phyloP scores from a whole-genome alignment of 306 rosid genomes.

The Alnus rubra region DNA sequence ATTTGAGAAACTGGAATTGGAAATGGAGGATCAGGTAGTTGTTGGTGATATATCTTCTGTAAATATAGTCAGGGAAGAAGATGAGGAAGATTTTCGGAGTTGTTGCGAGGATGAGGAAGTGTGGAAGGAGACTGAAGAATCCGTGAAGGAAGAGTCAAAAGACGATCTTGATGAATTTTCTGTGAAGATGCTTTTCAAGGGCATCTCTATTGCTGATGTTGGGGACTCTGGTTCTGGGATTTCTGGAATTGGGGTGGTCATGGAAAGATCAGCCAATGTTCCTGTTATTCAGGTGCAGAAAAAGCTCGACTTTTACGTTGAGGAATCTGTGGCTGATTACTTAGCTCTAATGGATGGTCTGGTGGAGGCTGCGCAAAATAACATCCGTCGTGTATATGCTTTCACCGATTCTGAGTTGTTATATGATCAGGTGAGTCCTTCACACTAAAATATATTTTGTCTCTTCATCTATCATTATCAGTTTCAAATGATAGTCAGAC shows the following conservation, averaged over 20 bases:
- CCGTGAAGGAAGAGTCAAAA: slow-evolving; percentile 49
- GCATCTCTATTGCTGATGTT: slow-evolving; percentile 66
- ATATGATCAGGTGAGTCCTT: slow-evolving; percentile 59
- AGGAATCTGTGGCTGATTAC: slow-evolving; percentile 72
- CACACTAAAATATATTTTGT: background rate
- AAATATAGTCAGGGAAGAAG: slow-evolving; percentile 63
- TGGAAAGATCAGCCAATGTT: slow-evolving; percentile 60
- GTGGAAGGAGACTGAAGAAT: slow-evolving; percentile 68
- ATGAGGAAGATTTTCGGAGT: slow-evolving; percentile 90
- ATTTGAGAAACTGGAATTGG: slow-evolving; percentile 6
- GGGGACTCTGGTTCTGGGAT: slow-evolving; percentile 63
- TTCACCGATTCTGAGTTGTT: slow-evolving; percentile 80
- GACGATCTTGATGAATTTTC: slow-evolving; percentile 68
- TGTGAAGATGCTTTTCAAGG: slow-evolving; percentile 82
- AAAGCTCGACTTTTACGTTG: slow-evolving; percentile 80
- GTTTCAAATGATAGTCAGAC: background rate
- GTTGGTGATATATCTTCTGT: slow-evolving; percentile 37
- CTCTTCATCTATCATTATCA: background rate
- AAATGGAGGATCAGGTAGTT: slow-evolving; percentile 61
- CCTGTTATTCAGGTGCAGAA: slow-evolving; percentile 77
- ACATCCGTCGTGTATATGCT: slow-evolving; percentile 59
- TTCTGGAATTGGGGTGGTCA: slow-evolving; percentile 94
- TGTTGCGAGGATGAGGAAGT: slow-evolving; percentile 76
- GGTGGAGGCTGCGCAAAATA: slow-evolving; percentile 59
- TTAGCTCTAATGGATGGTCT: slow-evolving; percentile 89